Evolutionary conservation across 495 filamentous ascomycete genomes (phyloP), one percentile per base, ranked within the genome.

Genomic region (Aspergillus asperescens): DNA sequence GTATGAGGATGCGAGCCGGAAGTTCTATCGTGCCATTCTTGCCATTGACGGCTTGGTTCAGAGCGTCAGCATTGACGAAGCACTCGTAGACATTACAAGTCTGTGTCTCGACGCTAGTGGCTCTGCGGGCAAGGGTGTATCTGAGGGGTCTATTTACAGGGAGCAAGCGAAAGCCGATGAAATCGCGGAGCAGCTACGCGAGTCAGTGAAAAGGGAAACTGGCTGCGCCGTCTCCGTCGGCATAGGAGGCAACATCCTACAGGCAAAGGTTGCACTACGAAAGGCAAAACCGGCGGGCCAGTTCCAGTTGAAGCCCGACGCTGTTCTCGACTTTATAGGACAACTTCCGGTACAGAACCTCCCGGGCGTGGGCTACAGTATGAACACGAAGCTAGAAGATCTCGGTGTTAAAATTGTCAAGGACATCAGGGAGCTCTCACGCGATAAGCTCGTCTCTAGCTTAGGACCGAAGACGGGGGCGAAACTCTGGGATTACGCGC

Each of bases 201-300:
- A 80, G 9, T 69, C 78, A 19, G 80, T 96, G 38, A 86, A 88
- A 58, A 60, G 72, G 15, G 85, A 76, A 51, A 94, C 93, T 0
- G 84, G 79, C 5, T 96, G 94, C 64, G 81, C 84, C 42, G 91
- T 96, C 4, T 96, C 91, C 0, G 83, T 97, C n/a, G 93, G 93
- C 0, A 95, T 98, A 53, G 93, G 94, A 3, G 82, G 79, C 7
- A 98, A 95, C 59, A 89, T 97, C 32, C 66, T 98, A 8, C 79
- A 90, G 6, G 94, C 93, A 28, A 96, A 95, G 61, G 78, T 97
- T 12, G 90, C 93, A 6, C 71, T 96, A 53, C 78, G 90, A 32
- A 94, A 88, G 68, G 93, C 93, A 1, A 98, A 98, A 63, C 93
- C 93, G 1, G 92, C 92, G 3, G 93, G 94, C 0, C 92, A 96